Conservation (phyloP, 352 stramenopile species). For the Phytophthora chlamydospora region DNA sequence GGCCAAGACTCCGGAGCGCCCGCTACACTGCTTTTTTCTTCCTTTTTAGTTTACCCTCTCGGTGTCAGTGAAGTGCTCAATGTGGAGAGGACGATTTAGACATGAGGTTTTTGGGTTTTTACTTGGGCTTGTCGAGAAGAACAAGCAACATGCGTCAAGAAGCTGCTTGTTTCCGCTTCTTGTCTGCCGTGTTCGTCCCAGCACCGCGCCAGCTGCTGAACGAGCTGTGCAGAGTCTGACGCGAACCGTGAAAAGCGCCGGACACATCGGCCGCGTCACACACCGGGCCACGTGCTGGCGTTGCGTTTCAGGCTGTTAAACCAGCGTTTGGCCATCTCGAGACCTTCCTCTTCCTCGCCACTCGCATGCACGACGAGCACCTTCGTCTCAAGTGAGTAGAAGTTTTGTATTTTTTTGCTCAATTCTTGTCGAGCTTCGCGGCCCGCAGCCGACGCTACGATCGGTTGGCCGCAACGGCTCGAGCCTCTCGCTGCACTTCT, state of each 20-base stretch:
- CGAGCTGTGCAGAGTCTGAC: constrained; percentile 15
- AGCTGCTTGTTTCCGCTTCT: constrained; percentile 4
- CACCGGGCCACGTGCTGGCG: background rate
- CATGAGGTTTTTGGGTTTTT: constrained; percentile 33
- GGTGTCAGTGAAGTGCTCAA: constrained; percentile 60
- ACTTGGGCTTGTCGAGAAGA: too few species aligned
- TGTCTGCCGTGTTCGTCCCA: constrained; percentile 27
- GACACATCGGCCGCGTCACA: constrained; percentile 34
- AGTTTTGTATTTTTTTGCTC: constrained; percentile 36
- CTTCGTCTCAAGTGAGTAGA: constrained; percentile 18
- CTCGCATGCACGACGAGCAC: background rate
- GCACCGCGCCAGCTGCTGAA: constrained; percentile 2
- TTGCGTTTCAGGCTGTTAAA: constrained; percentile 29
- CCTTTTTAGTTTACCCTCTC: constrained; percentile 37
- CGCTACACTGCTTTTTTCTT: constrained; percentile 32
- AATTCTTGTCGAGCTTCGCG: constrained; percentile 19
- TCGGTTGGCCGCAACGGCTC: constrained; percentile 24
- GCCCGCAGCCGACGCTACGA: constrained; percentile 28
- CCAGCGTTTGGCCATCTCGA: constrained; percentile 1
- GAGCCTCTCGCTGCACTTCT: constrained; percentile 29
- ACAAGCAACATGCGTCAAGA: constrained; percentile 21
- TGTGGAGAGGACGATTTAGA: constrained; percentile 41
- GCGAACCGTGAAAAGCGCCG: constrained; percentile 11
- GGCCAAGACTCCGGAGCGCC: too few species aligned
- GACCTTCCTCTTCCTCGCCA: background rate